A percentile compares a stretch with the other conserved stretches of the same genome.
Evolutionary conservation across 192 early-diverging fungal genomes (phyloP).

Genomic region (Chytriomyces confervae): DNA sequence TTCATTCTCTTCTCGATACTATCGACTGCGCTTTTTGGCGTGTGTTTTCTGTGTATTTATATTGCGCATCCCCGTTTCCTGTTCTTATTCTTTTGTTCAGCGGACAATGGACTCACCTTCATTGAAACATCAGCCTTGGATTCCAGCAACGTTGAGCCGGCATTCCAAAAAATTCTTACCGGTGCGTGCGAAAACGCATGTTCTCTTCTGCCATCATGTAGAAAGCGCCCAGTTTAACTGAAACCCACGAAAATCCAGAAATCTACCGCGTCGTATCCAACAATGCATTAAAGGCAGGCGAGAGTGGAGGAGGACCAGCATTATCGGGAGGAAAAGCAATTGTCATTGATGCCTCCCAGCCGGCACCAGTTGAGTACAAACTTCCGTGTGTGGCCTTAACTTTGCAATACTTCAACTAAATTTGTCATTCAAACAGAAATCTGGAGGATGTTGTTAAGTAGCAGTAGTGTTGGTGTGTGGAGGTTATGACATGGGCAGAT

Average conservation of each 20-base stretch:
- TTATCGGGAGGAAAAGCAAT: conserved; percentile 9
- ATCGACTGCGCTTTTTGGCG: background rate
- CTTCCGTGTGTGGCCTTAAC: background rate
- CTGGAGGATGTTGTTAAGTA: conserved; percentile 25
- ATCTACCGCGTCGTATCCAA: conserved; percentile 96
- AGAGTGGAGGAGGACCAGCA: conserved; percentile 11
- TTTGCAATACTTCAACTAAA: background rate
- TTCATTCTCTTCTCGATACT: background rate
- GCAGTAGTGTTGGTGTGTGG: background rate
- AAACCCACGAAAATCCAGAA: conserved; percentile 56
- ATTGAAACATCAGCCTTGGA: conserved; percentile 99
- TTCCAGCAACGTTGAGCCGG: conserved; percentile 92
- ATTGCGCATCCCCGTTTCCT: background rate
- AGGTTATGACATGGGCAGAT: too few relatives aligned
- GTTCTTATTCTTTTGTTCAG: conserved; percentile 34
- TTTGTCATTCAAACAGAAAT: conserved; percentile 1
- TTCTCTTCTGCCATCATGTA: background rate
- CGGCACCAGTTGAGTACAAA: background rate
- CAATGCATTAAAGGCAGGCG: conserved; percentile 82
- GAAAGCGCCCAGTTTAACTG: background rate
- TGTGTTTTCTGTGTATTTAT: background rate
- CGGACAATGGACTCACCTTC: conserved; percentile 93
- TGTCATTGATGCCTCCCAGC: background rate
- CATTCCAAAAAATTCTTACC: conserved; percentile 94
- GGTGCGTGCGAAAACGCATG: conserved; percentile 52